Conservation (phyloP, 1,284 basidiomycete species). For the Paramarasmius palmivorus region DNA sequence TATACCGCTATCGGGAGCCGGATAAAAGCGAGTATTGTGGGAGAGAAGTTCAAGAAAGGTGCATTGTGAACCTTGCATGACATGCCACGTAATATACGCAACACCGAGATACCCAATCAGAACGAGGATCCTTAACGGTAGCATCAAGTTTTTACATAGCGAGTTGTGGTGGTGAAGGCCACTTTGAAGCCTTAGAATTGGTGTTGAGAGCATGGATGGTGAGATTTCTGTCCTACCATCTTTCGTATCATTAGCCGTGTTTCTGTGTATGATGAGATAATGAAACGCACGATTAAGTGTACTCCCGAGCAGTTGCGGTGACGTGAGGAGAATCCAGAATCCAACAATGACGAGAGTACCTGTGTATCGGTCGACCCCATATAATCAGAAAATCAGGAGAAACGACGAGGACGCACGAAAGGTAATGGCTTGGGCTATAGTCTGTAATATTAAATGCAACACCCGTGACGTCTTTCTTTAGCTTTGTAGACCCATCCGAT, state of each 20-base stretch:
- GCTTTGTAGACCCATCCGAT: too few relatives aligned
- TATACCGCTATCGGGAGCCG: constrained; percentile 56
- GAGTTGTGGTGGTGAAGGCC: constrained; percentile 50
- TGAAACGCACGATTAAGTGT: constrained; percentile 37
- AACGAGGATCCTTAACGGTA: constrained; percentile 47
- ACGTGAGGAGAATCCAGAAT: constrained; percentile 59
- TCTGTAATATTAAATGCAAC: too few relatives aligned
- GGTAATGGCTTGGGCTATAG: too few relatives aligned
- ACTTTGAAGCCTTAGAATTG: constrained; percentile 57
- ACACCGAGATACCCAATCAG: too few relatives aligned
- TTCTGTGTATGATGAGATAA: too few relatives aligned
- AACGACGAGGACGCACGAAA: constrained; percentile 61
- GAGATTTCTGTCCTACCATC: constrained; percentile 43
- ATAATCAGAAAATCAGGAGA: constrained; percentile 1
- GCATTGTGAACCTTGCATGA: too few relatives aligned
- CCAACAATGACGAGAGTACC: constrained; percentile 68
- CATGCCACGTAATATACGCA: too few relatives aligned
- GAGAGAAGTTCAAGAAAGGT: too few relatives aligned
- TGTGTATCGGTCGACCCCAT: too few relatives aligned
- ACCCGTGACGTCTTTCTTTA: too few relatives aligned
- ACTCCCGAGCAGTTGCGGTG: constrained; percentile 39
- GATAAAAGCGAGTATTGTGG: constrained; percentile 43
- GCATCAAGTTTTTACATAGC: constrained; percentile 54
- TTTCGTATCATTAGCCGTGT: constrained; percentile 6
- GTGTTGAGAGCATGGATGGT: constrained; percentile 66